Base-by-base conservation (phyloP, 352 stramenopile species). In the Pythium coloratum region DNA sequence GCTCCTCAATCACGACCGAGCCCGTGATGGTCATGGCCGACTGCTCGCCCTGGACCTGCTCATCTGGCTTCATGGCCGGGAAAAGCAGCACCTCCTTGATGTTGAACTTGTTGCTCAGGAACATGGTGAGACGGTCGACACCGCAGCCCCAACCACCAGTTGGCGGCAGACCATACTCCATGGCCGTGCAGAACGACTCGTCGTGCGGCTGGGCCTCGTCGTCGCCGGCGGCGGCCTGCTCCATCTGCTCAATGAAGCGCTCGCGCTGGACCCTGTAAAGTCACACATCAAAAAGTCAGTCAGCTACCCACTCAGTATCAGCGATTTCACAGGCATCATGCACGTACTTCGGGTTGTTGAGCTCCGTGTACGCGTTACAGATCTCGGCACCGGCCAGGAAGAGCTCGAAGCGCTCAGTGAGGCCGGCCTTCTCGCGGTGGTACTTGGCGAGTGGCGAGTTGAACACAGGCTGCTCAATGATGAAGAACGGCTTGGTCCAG, bases 71-170 rank as follows among this genome's bases (percentile, higher is more conserved):
- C 98, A 99, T 99, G 53, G 97, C 97, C 46, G 98, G 98, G 83
- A 99, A 99, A 13, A 99, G 82, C 66, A 99, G 78, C 46, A 99
- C 98, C 80, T 99, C 98, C 88, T 99, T 99, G 80, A 94, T 92
- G 74, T 93, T 92, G 62, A 91, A 91, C 60, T 82, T 90, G 77
- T 99, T 98, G 55, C 94, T 98, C 64, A 99, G 77, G 68, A 99
- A 90, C 97, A 99, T 99, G 55, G 95, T 96, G 44, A 99, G 78
- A 65, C 98, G 94, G 80, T 99, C 98, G 64, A 99, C 95, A 46
- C 98, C 98, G 71, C 98, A 98, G 58, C 98, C 98, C 76, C 98
- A 96, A 50, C 98, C 98, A 57, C 91, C 97, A 9, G 97, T 99
- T 14, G 98, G 98, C 18, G 98, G 97, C 76, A 99, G 90, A 36